Conservation (phyloP, 2,329 filamentous ascomycete genomes). For the Colletotrichum scovillei region DNA sequence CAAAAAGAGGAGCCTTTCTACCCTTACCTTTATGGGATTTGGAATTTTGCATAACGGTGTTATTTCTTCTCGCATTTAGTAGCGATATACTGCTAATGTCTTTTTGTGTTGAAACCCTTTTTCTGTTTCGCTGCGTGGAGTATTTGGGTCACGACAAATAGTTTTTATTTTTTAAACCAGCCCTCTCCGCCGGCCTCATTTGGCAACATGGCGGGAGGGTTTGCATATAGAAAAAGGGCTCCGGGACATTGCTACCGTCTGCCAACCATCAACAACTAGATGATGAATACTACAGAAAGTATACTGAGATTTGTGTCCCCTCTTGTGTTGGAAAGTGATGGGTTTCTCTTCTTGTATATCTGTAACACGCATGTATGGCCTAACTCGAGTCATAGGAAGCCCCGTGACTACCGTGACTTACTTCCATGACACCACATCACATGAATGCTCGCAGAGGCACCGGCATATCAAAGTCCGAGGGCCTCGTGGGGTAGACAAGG, state of each 20-base stretch:
- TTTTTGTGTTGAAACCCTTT: conserved; percentile 29
- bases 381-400: too few species aligned
- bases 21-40: not conserved
- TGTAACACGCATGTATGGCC: not conserved
- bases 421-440: not conserved
- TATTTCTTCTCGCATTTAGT: conserved; percentile 34
- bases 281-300: conserved; percentile 33
- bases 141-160: conserved; percentile 34
- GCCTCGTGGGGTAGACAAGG: not conserved
- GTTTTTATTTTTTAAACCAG: conserved; percentile 17
- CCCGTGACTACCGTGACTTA: too few species aligned
- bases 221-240: conserved; percentile 32
- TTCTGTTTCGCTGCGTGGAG: conserved; percentile 34
- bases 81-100: conserved; percentile 36
- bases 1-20: not conserved
- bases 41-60: conserved; percentile 28
- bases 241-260: conserved; percentile 6
- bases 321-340: not conserved
- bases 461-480: not conserved
- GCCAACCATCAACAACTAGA: conserved; percentile 22
- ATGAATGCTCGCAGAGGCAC: not conserved
- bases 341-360: too few species aligned
- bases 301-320: not conserved
- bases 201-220: not conserved
- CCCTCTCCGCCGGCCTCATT: not conserved